Conservation (phyloP, 148 eudicot genomes). For the Rhododendron ferrugineum region DNA sequence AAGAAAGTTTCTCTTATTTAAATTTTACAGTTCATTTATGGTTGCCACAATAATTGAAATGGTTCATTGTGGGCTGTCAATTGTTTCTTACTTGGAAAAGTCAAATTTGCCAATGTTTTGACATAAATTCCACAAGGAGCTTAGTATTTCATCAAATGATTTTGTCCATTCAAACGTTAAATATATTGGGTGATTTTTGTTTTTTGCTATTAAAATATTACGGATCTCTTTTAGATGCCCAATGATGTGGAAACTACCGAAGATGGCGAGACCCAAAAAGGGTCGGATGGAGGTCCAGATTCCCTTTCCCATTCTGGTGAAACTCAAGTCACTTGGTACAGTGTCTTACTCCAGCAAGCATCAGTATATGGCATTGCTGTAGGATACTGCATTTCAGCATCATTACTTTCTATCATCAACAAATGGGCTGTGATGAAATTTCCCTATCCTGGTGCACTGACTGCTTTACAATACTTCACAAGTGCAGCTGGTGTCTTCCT, state of each 20-base stretch:
- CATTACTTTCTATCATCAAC: slow-evolving; percentile 62
- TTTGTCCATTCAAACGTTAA: background rate
- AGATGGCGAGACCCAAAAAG: slow-evolving; percentile 25
- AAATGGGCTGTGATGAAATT: background rate
- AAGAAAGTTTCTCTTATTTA: background rate
- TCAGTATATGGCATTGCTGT: slow-evolving; percentile 87
- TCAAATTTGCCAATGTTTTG: background rate
- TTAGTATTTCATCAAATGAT: background rate
- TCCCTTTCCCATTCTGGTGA: slow-evolving; percentile 28
- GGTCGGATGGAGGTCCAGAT: slow-evolving; percentile 18
- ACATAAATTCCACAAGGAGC: background rate
- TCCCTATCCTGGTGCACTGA: background rate
- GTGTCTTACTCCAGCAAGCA: slow-evolving; percentile 58
- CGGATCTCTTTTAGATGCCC: slow-evolving; percentile 42
- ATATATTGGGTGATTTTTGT: background rate
- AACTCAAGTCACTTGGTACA: slow-evolving; percentile 44
- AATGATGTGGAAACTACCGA: slow-evolving; percentile 54
- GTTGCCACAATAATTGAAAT: background rate
- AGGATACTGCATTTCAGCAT: slow-evolving; percentile 91
- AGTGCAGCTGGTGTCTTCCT: slow-evolving; percentile 31
- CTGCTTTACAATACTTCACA: background rate
- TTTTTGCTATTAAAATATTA: background rate
- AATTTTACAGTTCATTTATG: background rate
- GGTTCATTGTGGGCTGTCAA: background rate
- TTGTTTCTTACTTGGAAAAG: background rate